Base-by-base conservation (phyloP, 371 early-diverging fungal species). In the Nosema granulosis region DNA sequence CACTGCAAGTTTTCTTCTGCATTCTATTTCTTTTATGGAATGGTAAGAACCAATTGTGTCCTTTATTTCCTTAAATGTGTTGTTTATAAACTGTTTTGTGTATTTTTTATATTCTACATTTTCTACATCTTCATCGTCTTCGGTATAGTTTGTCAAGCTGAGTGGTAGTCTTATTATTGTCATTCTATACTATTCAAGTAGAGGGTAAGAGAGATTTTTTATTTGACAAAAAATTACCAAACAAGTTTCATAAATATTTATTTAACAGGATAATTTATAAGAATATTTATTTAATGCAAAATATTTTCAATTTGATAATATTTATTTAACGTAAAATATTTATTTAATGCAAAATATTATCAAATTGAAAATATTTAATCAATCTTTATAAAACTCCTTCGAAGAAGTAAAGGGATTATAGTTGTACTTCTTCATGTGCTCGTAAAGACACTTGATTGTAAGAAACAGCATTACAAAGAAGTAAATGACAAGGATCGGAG, bases 341-440 rank as follows among this genome's bases (percentile, higher is more conserved):
- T n/a, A n/a, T n/a, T 6, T 43, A 43, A 43, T 43, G 6, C 6
- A 43, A 43, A 18, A 43, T 43, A 43, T 43, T 43, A 11, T 11
- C 11, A 43, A 18, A 43, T 43, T 43, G 6, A 43, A 43, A 43
- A 6, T 11, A 52, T 18, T 62, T 67, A 18, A 66, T 67, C 58
- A 79, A 54, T 70, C 63, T 67, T 74, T 79, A 68, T 84, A 93
- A 62, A 86, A 88, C 88, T 91, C 91, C 88, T 98, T 98, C 57
- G 92, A 93, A 71, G 89, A 87, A 87, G 92, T 90, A 88, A 94
- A 96, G 12, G 97, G 97, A 71, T 96, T 89, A 84, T 98, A 98
- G 77, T 90, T 89, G 85, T 95, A 92, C 87, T 92, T 94, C 83
- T 95, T 90, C 95, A 95, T 96, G 84, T 96, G 97, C 80, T 89